Evolutionary conservation across 305 asterid species (phyloP).

Genomic region (Fraxinus dipetala): DNA sequence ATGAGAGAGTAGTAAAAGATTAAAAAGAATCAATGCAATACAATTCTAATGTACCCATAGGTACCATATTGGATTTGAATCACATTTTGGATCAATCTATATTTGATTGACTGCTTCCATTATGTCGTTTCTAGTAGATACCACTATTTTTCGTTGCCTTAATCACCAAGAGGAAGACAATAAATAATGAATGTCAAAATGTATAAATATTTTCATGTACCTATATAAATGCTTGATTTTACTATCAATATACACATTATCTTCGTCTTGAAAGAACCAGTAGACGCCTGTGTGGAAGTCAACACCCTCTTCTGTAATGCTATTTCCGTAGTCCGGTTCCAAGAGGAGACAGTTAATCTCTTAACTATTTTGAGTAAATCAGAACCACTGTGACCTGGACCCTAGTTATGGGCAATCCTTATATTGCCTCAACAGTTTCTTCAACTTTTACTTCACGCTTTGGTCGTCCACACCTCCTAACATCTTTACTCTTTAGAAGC

Average conservation of each 20-base stretch:
- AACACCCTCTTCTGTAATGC: background rate
- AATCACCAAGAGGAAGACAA: background rate
- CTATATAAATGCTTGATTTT: background rate
- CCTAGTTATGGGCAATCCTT: background rate
- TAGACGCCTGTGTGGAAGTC: background rate
- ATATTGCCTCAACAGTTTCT: slow-evolving; percentile 37
- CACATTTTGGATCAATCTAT: background rate
- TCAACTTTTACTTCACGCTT: slow-evolving; percentile 33
- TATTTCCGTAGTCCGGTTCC: background rate
- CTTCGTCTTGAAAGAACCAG: background rate
- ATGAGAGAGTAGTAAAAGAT: background rate
- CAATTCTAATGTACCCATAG: background rate
- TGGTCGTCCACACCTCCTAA: slow-evolving; percentile 62
- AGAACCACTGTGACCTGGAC: background rate
- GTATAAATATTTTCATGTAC: background rate
- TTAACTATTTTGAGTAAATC: background rate
- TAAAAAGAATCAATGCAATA: background rate
- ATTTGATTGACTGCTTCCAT: background rate
- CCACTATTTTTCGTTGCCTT: background rate
- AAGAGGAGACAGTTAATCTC: background rate
- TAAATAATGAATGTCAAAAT: background rate
- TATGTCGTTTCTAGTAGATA: background rate
- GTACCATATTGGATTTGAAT: background rate
- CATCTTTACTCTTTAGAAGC: slow-evolving; percentile 57
- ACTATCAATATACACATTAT: background rate